phyloP scores from a whole-genome alignment of 192 early-diverging fungal species.

The Linnemannia exigua region DNA sequence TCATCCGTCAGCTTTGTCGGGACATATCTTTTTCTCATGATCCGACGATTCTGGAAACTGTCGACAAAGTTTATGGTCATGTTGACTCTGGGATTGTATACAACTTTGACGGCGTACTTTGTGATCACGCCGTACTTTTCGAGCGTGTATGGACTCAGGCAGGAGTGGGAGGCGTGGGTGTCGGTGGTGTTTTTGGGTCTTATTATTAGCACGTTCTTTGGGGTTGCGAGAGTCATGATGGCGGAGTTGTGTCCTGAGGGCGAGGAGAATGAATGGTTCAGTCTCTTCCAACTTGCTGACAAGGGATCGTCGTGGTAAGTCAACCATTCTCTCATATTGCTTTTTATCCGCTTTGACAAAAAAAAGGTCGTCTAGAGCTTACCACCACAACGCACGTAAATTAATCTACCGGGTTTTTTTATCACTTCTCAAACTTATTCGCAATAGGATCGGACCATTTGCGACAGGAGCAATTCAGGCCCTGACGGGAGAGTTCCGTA shows the following conservation, averaged over 20 bases:
- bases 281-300: slow-evolving; percentile 72
- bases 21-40: slow-evolving; percentile 59
- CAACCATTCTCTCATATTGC: no score
- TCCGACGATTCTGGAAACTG: slow-evolving; percentile 59
- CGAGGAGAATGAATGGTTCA: slow-evolving; percentile 75
- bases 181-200: slow-evolving; percentile 58
- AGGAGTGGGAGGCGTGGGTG: slow-evolving; percentile 53
- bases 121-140: slow-evolving; percentile 61
- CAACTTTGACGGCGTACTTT: slow-evolving; percentile 65
- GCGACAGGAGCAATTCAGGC: slow-evolving; percentile 75
- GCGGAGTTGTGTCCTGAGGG: slow-evolving; percentile 73
- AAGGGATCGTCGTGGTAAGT: slow-evolving; percentile 67
- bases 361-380: no score
- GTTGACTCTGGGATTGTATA: slow-evolving; percentile 52
- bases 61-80: slow-evolving; percentile 65
- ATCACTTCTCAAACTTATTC: neutral
- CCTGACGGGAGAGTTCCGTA: slow-evolving; percentile 60
- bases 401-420: neutral
- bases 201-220: slow-evolving; percentile 63
- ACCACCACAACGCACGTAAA: no score
- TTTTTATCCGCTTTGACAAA: neutral
- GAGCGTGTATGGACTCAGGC: slow-evolving; percentile 48
- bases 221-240: slow-evolving; percentile 66
- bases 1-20: slow-evolving; percentile 65
- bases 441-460: slow-evolving; percentile 73